Evolutionary conservation across 2,329 filamentous ascomycete genomes (phyloP).

Genomic region (Sclerotinia borealis): DNA sequence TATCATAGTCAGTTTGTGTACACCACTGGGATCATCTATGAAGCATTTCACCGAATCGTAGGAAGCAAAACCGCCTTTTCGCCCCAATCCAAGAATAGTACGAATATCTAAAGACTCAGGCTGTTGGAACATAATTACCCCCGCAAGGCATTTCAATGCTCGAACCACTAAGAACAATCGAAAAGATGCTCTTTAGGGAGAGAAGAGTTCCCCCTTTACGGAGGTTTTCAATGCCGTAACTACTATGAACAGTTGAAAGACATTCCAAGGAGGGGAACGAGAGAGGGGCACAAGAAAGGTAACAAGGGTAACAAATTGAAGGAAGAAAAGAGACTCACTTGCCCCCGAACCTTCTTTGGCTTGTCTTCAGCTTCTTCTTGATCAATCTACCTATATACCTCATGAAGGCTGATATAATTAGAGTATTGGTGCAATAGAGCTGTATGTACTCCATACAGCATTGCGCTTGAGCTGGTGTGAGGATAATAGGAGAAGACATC

Average conservation of each 20-base stretch:
- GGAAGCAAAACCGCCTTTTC: neutral
- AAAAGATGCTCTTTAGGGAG: neutral
- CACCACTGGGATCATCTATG: neutral
- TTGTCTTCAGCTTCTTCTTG: neutral
- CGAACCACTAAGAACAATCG: neutral
- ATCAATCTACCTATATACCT: neutral
- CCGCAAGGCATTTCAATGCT: neutral
- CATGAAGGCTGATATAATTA: neutral
- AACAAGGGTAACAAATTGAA: neutral
- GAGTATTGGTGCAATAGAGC: neutral
- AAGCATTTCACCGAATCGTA: neutral
- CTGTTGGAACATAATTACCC: neutral
- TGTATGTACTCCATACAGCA: neutral
- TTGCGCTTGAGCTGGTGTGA: neutral
- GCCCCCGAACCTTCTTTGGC: neutral
- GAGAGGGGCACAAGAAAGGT: neutral
- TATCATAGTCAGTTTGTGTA: neutral
- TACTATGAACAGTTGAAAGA: neutral
- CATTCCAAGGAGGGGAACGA: neutral
- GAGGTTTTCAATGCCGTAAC: neutral
- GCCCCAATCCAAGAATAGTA: neutral
- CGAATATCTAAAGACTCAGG: neutral
- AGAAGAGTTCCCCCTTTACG: neutral
- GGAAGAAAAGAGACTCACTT: conserved; percentile 1
- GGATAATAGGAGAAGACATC: neutral